A percentile compares a stretch with the other conserved stretches of the same genome.
These are phyloP conservation scores for Starmerella roubikii DNA, from an alignment of 805 yeast species.

Conservation along the genomic window DNA sequence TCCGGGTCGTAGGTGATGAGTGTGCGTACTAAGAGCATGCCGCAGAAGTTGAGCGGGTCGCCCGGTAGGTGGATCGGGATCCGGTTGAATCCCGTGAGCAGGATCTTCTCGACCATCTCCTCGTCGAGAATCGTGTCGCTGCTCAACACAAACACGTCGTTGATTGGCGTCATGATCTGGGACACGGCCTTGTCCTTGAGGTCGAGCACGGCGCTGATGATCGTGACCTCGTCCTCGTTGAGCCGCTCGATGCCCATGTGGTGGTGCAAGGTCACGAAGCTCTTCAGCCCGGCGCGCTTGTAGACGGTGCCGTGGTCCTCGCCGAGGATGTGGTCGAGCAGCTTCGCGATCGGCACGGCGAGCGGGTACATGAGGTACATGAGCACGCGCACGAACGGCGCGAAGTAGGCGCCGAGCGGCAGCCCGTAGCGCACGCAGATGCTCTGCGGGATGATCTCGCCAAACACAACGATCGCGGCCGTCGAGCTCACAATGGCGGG, in stretches of 20 bases:
- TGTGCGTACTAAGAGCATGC: constrained; percentile 86
- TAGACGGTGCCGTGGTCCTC: constrained; percentile 94
- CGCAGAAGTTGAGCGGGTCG: constrained; percentile 82
- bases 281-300: constrained; percentile 82
- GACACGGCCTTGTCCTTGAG: constrained; percentile 80
- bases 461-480: constrained; percentile 81
- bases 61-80: constrained; percentile 86
- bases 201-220: constrained; percentile 84
- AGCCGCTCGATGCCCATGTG: constrained; percentile 92
- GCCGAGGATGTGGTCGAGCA: constrained; percentile 72
- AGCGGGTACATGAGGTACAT: constrained; percentile 88
- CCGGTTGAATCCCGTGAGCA: constrained; percentile 87
- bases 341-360: constrained; percentile 76
- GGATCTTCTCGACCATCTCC: constrained; percentile 69
- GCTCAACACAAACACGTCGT: constrained; percentile 75
- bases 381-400: constrained; percentile 71
- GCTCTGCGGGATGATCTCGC: constrained; percentile 93
- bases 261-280: constrained; percentile 81
- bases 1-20: constrained; percentile 94
- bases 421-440: constrained; percentile 86
- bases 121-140: constrained; percentile 76
- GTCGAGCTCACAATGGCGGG: constrained; percentile 93
- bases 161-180: constrained; percentile 87
- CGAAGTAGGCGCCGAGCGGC: constrained; percentile 75
- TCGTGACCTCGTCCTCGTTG: constrained; percentile 90